These are phyloP conservation scores for Suillus decipiens DNA, from an alignment of 768 basidiomycete genomes.

Conservation along the genomic window DNA sequence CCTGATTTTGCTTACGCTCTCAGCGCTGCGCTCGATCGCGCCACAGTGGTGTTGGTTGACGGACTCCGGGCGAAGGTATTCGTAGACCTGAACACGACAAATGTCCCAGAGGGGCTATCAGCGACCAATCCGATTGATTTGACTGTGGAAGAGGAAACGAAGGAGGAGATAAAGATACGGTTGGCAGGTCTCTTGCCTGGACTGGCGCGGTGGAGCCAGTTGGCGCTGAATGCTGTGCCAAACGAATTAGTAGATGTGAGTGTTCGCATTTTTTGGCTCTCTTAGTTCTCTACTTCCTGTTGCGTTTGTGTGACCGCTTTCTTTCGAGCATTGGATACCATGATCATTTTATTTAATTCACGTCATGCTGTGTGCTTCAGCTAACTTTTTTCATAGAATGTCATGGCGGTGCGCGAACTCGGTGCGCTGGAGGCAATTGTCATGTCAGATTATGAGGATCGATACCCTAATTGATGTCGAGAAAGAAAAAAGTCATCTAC, in stretches of 20 bases:
- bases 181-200: constrained; percentile 82
- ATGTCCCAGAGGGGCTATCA: constrained; percentile 12
- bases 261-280: constrained; percentile 16
- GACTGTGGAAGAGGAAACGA: constrained; percentile 5
- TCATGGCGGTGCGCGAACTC: constrained; percentile 65
- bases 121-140: constrained; percentile 25
- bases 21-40: constrained; percentile 70
- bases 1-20: constrained; percentile 73
- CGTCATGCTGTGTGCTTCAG: neutral
- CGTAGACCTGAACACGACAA: constrained; percentile 28
- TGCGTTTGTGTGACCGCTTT: neutral
- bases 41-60: constrained; percentile 62
- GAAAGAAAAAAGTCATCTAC: neutral
- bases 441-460: constrained; percentile 68
- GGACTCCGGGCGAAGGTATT: constrained; percentile 71
- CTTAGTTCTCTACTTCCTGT: neutral
- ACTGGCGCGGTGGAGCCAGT: constrained; percentile 74
- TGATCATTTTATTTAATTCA: neutral
- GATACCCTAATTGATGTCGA: constrained; percentile 11
- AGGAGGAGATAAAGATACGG: constrained; percentile 54
- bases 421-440: constrained; percentile 70
- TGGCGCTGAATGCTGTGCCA: constrained; percentile 66
- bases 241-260: constrained; percentile 85
- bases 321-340: constrained; percentile 3
- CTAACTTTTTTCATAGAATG: constrained; percentile 42